Conservation (phyloP, 2,329 filamentous ascomycete genomes). For the Ophiosphaerella narmari region DNA sequence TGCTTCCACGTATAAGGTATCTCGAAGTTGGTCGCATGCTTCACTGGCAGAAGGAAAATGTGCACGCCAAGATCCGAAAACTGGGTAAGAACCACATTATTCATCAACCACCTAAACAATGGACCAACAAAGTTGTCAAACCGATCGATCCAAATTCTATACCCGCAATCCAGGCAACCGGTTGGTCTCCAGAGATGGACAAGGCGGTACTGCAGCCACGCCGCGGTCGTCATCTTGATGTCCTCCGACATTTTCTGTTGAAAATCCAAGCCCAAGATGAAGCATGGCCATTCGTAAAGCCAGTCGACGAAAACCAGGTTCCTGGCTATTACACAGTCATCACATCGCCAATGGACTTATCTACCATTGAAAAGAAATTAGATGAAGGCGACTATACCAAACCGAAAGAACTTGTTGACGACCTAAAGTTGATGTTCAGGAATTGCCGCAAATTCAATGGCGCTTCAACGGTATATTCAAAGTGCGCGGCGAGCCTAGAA, state of each 20-base stretch:
- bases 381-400: slow-evolving; percentile 91
- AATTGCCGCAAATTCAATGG: slow-evolving; percentile 97
- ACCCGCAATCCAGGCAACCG: slow-evolving; percentile 81
- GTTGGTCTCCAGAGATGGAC: slow-evolving; percentile 97
- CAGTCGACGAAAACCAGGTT: slow-evolving; percentile 93
- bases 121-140: slow-evolving; percentile 69
- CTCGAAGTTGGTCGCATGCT: slow-evolving; percentile 91
- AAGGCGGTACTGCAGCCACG: slow-evolving; percentile 90
- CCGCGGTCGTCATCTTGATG: slow-evolving; percentile 93
- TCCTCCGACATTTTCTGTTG: slow-evolving; percentile 87
- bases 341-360: slow-evolving; percentile 93
- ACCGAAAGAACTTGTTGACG: slow-evolving; percentile 88
- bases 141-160: slow-evolving; percentile 84
- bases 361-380: slow-evolving; percentile 92
- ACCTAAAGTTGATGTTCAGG: slow-evolving; percentile 85
- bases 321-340: slow-evolving; percentile 98
- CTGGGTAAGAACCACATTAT: slow-evolving; percentile 86
- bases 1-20: slow-evolving; percentile 93
- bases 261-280: slow-evolving; percentile 90
- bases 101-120: slow-evolving; percentile 81
- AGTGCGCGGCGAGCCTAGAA: slow-evolving; percentile 88
- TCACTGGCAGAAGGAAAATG: slow-evolving; percentile 92
- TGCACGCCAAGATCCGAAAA: slow-evolving; percentile 90
- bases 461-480: slow-evolving; percentile 90
- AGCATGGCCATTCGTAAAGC: slow-evolving; percentile 91